Conservation (phyloP, 2,329 filamentous ascomycete genomes). For the Neofusicoccum parvum region DNA sequence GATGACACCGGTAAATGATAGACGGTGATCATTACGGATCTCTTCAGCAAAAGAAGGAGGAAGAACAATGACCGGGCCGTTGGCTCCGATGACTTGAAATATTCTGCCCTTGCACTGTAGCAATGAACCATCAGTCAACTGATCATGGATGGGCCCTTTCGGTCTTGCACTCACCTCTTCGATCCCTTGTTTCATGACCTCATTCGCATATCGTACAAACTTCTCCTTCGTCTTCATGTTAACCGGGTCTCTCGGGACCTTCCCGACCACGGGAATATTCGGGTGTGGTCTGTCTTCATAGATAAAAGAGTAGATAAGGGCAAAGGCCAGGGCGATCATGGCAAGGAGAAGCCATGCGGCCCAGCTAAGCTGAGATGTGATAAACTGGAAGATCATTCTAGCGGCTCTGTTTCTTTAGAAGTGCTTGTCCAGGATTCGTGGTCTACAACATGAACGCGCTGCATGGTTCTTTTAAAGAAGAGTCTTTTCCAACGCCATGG, state of each 20-base stretch:
- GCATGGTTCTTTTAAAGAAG: not conserved
- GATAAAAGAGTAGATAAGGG: conserved; percentile 5
- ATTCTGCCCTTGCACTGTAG: not conserved
- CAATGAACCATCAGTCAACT: not conserved
- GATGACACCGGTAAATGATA: conserved; percentile 14
- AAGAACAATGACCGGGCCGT: conserved; percentile 1
- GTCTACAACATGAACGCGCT: not conserved
- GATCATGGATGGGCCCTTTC: not conserved
- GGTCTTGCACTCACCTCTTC: not conserved
- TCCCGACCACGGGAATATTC: not conserved
- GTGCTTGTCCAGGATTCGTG: not conserved
- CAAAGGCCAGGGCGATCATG: not conserved
- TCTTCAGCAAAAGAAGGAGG: not conserved
- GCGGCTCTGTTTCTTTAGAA: not conserved
- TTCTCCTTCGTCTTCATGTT: conserved; percentile 15
- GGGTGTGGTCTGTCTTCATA: conserved; percentile 14
- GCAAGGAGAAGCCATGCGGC: not conserved
- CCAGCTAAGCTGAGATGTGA: not conserved
- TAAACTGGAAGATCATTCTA: not conserved
- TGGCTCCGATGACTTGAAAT: conserved; percentile 15
- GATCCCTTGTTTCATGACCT: conserved; percentile 6
- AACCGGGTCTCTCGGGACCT: not conserved
- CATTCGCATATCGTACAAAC: not conserved
- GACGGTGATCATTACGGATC: not conserved
- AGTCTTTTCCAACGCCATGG: not conserved